Percentiles rank a stretch among this genome's conserved stretches.
phyloP scores from a whole-genome alignment of 140 eudicot species.

The Senecio squalidus region DNA sequence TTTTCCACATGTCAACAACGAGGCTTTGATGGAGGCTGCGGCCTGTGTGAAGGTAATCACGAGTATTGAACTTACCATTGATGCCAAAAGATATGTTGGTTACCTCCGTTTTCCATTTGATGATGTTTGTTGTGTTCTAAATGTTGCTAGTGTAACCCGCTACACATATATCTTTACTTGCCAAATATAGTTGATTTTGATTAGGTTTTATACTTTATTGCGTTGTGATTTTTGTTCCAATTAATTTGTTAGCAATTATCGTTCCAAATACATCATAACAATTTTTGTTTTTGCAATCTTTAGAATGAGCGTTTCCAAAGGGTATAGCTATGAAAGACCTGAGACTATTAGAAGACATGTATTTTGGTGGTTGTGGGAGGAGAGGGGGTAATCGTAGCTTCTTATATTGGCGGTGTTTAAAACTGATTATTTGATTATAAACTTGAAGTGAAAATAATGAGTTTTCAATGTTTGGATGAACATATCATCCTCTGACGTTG shows the following conservation, averaged over 20 bases:
- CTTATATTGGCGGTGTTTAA: too few species aligned
- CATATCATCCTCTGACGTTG: too few species aligned
- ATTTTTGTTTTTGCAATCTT: not conserved
- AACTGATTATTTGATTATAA: too few species aligned
- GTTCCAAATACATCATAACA: not conserved
- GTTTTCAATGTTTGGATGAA: too few species aligned
- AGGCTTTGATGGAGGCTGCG: slow-evolving; percentile 73
- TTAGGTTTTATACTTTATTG: not conserved
- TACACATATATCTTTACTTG: not conserved
- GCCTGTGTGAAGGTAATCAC: slow-evolving; percentile 77
- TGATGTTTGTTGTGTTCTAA: not conserved
- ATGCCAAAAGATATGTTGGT: not conserved
- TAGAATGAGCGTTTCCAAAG: not conserved
- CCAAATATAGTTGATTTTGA: not conserved
- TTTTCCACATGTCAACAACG: slow-evolving; percentile 58
- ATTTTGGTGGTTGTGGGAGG: not conserved
- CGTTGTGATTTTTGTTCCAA: not conserved
- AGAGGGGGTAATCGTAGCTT: too few species aligned
- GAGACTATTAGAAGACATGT: not conserved
- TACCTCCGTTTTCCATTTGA: not conserved
- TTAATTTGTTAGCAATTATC: not conserved
- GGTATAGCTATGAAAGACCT: not conserved
- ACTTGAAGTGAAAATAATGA: too few species aligned
- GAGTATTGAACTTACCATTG: not conserved
- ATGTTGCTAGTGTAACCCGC: slow-evolving; percentile 1